Evolutionary conservation across 2,329 filamentous ascomycete genomes (phyloP).

Genomic region (Exophiala mesophila): DNA sequence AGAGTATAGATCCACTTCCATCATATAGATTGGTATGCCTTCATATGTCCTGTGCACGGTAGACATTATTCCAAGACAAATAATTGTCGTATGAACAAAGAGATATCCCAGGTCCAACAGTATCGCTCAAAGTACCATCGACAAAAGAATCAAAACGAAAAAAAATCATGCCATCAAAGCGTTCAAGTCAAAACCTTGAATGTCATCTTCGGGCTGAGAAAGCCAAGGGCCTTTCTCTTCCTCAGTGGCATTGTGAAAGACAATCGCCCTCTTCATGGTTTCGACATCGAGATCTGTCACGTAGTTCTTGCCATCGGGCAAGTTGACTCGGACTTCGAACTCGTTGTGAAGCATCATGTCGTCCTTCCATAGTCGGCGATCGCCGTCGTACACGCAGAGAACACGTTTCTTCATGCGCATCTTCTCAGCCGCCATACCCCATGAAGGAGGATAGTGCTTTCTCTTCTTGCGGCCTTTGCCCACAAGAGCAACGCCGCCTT

Average conservation of each 20-base stretch:
- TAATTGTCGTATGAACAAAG: neutral
- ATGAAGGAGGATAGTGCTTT: conserved; percentile 87
- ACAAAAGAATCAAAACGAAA: conserved; percentile 15
- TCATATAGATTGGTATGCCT: neutral
- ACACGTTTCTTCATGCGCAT: conserved; percentile 99
- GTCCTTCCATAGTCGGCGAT: conserved; percentile 85
- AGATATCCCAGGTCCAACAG: neutral
- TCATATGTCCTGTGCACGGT: neutral
- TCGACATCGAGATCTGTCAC: conserved; percentile 91
- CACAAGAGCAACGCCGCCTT: conserved; percentile 60
- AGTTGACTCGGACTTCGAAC: conserved; percentile 82
- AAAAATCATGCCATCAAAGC: conserved; percentile 26
- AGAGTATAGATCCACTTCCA: too few relatives aligned
- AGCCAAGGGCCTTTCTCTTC: conserved; percentile 87
- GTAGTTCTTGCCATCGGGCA: conserved; percentile 71
- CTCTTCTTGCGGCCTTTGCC: conserved; percentile 77
- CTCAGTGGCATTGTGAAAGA: conserved; percentile 70
- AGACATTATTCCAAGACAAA: neutral
- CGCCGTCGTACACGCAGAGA: conserved; percentile 85
- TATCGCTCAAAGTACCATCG: conserved; percentile 20
- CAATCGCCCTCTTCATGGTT: conserved; percentile 82
- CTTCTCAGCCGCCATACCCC: conserved; percentile 86
- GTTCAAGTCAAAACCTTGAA: conserved; percentile 31
- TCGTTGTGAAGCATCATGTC: conserved; percentile 98
- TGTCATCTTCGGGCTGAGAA: conserved; percentile 12